Conservation (phyloP, 768 basidiomycete genomes). For the Fomitopsis pulvina region DNA sequence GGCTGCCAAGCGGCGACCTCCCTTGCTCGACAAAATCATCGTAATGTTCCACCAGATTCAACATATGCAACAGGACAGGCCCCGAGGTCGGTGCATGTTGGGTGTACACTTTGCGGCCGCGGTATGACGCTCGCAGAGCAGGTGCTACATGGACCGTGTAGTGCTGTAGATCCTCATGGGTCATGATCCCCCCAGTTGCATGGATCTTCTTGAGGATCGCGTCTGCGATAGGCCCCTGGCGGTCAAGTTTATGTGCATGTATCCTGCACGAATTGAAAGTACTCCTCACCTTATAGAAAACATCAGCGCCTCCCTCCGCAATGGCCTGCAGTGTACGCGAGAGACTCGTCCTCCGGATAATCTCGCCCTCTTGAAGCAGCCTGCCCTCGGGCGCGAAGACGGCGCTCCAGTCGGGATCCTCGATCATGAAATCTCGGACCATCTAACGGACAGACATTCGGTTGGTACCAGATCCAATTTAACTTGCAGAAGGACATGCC, state of each 20-base stretch:
- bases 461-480: not conserved
- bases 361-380: slow-evolving; percentile 69
- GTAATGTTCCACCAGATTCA: slow-evolving; percentile 87
- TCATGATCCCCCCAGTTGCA: slow-evolving; percentile 73
- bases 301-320: slow-evolving; percentile 69
- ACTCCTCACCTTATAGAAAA: slow-evolving; percentile 66
- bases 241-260: not conserved
- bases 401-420: slow-evolving; percentile 67
- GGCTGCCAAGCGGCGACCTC: slow-evolving; percentile 57
- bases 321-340: slow-evolving; percentile 71
- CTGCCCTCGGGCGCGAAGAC: slow-evolving; percentile 77
- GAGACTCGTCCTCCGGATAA: slow-evolving; percentile 64
- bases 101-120: slow-evolving; percentile 75
- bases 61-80: slow-evolving; percentile 82
- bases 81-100: slow-evolving; percentile 83
- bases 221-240: slow-evolving; percentile 75
- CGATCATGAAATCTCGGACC: slow-evolving; percentile 51
- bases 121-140: slow-evolving; percentile 76
- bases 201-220: slow-evolving; percentile 66
- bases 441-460: slow-evolving; percentile 21
- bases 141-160: slow-evolving; percentile 65
- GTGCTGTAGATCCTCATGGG: slow-evolving; percentile 61
- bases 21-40: slow-evolving; percentile 39
- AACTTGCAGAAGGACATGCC: not conserved
- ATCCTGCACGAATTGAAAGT: slow-evolving; percentile 9